phyloP scores from a whole-genome alignment of 257 asterid species.

The Plantago ovata region DNA sequence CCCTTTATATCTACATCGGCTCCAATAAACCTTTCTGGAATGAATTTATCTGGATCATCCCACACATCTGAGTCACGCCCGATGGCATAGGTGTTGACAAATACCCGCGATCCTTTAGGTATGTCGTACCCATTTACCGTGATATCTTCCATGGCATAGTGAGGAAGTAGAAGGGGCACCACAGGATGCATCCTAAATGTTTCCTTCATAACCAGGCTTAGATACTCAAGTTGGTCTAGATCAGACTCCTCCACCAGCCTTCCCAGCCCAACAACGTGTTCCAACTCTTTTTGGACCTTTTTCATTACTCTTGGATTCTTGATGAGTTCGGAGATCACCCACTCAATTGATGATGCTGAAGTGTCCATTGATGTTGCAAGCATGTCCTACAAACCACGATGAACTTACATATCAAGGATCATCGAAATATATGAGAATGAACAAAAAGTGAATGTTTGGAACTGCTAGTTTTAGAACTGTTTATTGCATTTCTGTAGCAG shows the following conservation, averaged over 20 bases:
- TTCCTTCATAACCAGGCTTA: too few relatives aligned
- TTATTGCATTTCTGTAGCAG: too few relatives aligned
- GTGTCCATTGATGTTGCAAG: constrained; percentile 37
- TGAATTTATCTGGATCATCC: constrained; percentile 25
- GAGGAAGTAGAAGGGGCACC: too few relatives aligned
- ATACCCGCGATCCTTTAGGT: too few relatives aligned
- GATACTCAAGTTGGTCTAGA: too few relatives aligned
- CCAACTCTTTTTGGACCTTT: too few relatives aligned
- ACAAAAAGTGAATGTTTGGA: neutral
- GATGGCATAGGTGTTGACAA: constrained; percentile 25
- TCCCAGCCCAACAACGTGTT: constrained; percentile 24
- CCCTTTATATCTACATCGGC: constrained; percentile 26
- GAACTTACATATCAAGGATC: too few relatives aligned
- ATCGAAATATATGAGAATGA: neutral
- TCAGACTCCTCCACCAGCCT: too few relatives aligned
- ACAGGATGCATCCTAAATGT: too few relatives aligned
- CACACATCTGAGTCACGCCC: constrained; percentile 29
- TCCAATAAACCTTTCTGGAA: constrained; percentile 33
- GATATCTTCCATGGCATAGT: too few relatives aligned
- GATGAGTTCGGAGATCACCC: constrained; percentile 31
- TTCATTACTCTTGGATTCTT: constrained; percentile 26
- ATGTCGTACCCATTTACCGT: too few relatives aligned
- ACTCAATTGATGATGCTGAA: constrained; percentile 28
- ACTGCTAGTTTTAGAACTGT: neutral
- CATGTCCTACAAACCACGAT: constrained; percentile 42